Evolutionary conservation across 345 rosid genomes (phyloP).

Genomic region (Anastatica hierochuntica): DNA sequence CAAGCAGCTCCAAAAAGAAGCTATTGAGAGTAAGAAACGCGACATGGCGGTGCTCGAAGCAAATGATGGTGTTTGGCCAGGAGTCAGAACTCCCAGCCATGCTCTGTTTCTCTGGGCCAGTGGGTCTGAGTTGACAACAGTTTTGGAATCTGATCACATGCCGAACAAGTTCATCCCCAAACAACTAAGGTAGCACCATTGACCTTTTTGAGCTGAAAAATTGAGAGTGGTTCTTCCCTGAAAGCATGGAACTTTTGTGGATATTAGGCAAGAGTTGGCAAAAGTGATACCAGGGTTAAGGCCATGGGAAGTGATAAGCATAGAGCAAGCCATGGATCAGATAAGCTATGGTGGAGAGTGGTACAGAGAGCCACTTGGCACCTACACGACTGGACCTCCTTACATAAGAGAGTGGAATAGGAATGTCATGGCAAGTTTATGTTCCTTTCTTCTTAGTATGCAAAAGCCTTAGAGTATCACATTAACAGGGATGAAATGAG

Average conservation of each 20-base stretch:
- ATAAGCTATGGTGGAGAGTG: constrained; percentile 75
- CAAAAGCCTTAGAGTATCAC: no score
- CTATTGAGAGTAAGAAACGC: constrained; percentile 66
- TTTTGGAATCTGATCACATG: constrained; percentile 79
- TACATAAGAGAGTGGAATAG: constrained; percentile 10
- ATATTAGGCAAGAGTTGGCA: constrained; percentile 43
- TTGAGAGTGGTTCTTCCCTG: neutral
- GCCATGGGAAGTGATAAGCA: constrained; percentile 94
- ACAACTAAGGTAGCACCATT: constrained; percentile 49
- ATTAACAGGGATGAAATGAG: no score
- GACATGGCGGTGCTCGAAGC: constrained; percentile 84
- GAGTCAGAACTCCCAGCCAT: constrained; percentile 75
- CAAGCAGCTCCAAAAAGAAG: constrained; percentile 77
- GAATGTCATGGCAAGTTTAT: no score
- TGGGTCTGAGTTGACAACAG: constrained; percentile 69
- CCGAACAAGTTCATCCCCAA: constrained; percentile 89
- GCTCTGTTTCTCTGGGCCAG: constrained; percentile 93
- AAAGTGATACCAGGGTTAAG: constrained; percentile 75
- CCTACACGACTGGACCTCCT: constrained; percentile 68
- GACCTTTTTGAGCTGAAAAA: neutral
- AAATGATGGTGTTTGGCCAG: constrained; percentile 88
- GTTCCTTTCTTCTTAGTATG: no score
- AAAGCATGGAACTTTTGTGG: neutral
- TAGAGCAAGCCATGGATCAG: constrained; percentile 95
- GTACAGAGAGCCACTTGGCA: constrained; percentile 83